Base-by-base conservation (phyloP, 805 yeast genomes). In the Kodamaea kaohsiungensis region DNA sequence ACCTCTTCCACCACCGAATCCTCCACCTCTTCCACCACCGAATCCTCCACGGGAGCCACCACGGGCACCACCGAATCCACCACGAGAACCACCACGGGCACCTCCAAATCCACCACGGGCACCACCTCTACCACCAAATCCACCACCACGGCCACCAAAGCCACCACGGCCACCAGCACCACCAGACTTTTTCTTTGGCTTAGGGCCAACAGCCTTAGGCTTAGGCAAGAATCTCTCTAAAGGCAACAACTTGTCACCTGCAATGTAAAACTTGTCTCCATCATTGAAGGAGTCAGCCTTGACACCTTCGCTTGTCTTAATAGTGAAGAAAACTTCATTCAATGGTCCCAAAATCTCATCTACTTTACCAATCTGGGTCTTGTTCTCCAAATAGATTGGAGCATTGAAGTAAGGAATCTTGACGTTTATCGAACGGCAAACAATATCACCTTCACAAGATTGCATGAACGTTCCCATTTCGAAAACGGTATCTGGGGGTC, bases 341-440 rank as follows among this genome's bases (percentile, higher is more conserved):
- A 95, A 77, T 48, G 99, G 98, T 50, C 99, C 99, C 62, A 95
- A 82, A 59, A 95, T 95, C 80, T 95, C 99, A 71, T 95, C 99
- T 55, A 95, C 96, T 73, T 95, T 95, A 65, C 99, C 99, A 48
- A 95, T 86, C 69, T 88, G 95, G 22, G 96, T 88, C 75, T 95
- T 95, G 81, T 95, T 93, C 72, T 95, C 98, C 63, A 95, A 82
- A 72, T 88, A 95, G 65, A 95, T 92, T 70, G 99, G 99, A 25
- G 99, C 99, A 76, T 95, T 95, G 83, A 95, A 95, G 73, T 93
- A 95, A 66, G 99, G 99, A 63, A 95, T 81, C 79, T 93, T 93
- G 54, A 91, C 85, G 72, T 95, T 95, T 66, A 89, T 89, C 48
- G 98, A 91, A 67, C 92, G 89, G 78, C 98, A 95, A 54, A 95